phyloP scores from a whole-genome alignment of 2,329 filamentous ascomycete genomes.

The Fusarium pseudoanthophilum region DNA sequence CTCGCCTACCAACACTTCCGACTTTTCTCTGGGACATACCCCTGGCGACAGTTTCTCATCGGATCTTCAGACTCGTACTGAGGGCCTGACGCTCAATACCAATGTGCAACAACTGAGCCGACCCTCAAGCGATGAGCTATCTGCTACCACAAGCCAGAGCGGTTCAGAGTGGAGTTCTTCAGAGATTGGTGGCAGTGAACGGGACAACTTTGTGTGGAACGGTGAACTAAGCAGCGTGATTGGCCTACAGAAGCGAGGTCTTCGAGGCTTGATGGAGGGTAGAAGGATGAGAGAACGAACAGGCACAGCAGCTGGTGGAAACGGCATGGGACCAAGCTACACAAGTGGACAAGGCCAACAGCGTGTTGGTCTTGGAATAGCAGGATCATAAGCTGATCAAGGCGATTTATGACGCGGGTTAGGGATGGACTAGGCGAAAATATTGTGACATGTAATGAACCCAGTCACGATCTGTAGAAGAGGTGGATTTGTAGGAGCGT shows the following conservation, averaged over 20 bases:
- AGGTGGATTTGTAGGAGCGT: conserved; percentile 31
- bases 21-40: conserved; percentile 49
- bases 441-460: conserved; percentile 40
- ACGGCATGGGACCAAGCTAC: conserved; percentile 30
- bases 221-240: conserved; percentile 89
- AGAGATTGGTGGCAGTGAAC: conserved; percentile 62
- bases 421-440: conserved; percentile 28
- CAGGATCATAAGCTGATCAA: conserved; percentile 51
- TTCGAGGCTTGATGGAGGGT: conserved; percentile 95
- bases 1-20: conserved; percentile 48
- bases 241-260: conserved; percentile 90
- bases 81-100: conserved; percentile 62
- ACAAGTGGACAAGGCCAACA: conserved; percentile 43
- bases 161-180: conserved; percentile 68
- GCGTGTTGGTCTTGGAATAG: conserved; percentile 65
- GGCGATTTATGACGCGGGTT: conserved; percentile 1
- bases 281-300: conserved; percentile 82
- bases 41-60: conserved; percentile 45
- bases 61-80: conserved; percentile 50
- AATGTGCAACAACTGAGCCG: conserved; percentile 50
- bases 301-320: conserved; percentile 55
- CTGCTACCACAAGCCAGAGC: conserved; percentile 62
- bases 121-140: conserved; percentile 60
- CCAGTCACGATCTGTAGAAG: conserved; percentile 35
- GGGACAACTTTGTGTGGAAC: conserved; percentile 73